Conservation (phyloP, 805 yeast genomes). For the Blastobotrys peoriensis region DNA sequence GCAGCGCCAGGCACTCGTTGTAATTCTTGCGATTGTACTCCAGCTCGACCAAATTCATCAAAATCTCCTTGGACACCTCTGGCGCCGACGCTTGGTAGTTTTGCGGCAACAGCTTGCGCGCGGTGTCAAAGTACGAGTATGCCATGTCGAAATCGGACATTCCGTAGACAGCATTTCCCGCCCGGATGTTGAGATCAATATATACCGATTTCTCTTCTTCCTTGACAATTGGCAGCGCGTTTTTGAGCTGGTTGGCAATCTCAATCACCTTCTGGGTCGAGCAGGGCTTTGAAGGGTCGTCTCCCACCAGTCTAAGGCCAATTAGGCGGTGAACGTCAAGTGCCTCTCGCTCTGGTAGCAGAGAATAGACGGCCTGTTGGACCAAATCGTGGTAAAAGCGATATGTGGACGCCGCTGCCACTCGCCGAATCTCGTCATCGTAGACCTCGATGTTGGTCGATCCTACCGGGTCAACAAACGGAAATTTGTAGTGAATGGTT, state of each 20-base stretch:
- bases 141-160: constrained; percentile 40
- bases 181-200: constrained; percentile 36
- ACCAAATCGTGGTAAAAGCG: constrained; percentile 39
- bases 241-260: constrained; percentile 37
- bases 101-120: constrained; percentile 25
- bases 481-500: constrained; percentile 42
- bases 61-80: constrained; percentile 19
- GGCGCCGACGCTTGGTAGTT: constrained; percentile 7
- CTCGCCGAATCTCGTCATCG: constrained; percentile 31
- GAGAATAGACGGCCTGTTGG: constrained; percentile 30
- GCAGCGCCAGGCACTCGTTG: constrained; percentile 33
- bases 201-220: constrained; percentile 35
- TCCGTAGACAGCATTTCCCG: constrained; percentile 41
- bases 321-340: constrained; percentile 34
- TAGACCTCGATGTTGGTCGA: constrained; percentile 25
- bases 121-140: constrained; percentile 35
- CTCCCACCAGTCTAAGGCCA: constrained; percentile 37
- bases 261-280: constrained; percentile 27
- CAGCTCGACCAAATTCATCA: constrained; percentile 20
- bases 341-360: constrained; percentile 27
- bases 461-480: constrained; percentile 35
- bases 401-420: constrained; percentile 33
- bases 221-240: constrained; percentile 31
- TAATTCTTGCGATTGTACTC: constrained; percentile 27
- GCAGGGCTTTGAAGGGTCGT: constrained; percentile 21